Evolutionary conservation across 2,329 filamentous ascomycete genomes (phyloP).

Genomic region (Cladosporium sp.): DNA sequence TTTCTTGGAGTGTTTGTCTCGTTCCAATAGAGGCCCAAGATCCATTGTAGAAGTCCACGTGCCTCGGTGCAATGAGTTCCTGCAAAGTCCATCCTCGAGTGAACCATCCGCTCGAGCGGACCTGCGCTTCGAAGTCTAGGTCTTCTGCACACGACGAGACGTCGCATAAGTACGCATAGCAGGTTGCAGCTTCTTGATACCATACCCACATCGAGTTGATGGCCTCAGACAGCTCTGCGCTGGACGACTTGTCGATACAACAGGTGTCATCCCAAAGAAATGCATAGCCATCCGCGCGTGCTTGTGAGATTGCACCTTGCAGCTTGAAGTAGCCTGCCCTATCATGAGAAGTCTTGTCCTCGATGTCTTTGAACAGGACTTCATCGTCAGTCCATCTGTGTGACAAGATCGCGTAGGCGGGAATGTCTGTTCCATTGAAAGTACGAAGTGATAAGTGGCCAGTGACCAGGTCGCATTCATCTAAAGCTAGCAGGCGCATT

Average conservation of each 20-base stretch:
- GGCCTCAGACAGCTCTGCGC: slow-evolving; percentile 16
- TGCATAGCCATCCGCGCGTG: slow-evolving; percentile 15
- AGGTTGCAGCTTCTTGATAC: slow-evolving; percentile 15
- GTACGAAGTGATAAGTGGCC: neutral
- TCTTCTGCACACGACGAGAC: neutral
- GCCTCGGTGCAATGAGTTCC: slow-evolving; percentile 14
- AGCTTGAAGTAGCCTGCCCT: neutral
- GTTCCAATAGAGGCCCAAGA: slow-evolving; percentile 16
- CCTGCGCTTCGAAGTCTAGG: neutral
- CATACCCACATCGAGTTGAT: slow-evolving; percentile 21
- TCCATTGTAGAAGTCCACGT: slow-evolving; percentile 3
- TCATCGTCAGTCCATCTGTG: slow-evolving; percentile 13
- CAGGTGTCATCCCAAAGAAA: slow-evolving; percentile 21
- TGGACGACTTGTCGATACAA: slow-evolving; percentile 19
- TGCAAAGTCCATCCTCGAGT: slow-evolving; percentile 20
- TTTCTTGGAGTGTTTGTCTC: neutral
- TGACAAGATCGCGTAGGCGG: slow-evolving; percentile 12
- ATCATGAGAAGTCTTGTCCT: neutral
- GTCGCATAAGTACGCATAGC: slow-evolving; percentile 28
- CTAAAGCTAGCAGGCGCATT: neutral
- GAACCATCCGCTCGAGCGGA: slow-evolving; percentile 14
- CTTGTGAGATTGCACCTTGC: slow-evolving; percentile 17
- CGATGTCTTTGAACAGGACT: slow-evolving; percentile 4
- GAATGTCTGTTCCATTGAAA: neutral
- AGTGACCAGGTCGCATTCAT: neutral